A percentile compares a stretch with the other conserved stretches of the same genome.
These are phyloP conservation scores for Xanthoceras sorbifolium DNA, from an alignment of 345 rosid species.

Conservation along the genomic window DNA sequence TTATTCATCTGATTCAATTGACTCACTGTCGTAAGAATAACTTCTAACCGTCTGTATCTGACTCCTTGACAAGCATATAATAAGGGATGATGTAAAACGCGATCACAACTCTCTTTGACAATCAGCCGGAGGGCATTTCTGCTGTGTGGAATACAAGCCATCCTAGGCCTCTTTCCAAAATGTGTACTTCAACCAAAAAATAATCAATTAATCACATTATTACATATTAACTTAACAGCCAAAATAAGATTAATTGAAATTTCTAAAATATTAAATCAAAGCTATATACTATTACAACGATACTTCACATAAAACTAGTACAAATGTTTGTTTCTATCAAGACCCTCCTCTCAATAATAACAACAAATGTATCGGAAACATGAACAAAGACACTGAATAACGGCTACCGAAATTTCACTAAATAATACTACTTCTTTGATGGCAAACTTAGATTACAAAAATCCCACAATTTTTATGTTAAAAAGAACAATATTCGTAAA, in stretches of 20 bases:
- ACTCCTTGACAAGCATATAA: conserved; percentile 78
- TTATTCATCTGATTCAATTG: too few species aligned
- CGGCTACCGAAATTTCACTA: too few species aligned
- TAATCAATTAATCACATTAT: background rate
- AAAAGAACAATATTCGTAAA: too few species aligned
- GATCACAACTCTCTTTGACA: conserved; percentile 35
- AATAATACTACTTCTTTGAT: too few species aligned
- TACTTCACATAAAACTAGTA: too few species aligned
- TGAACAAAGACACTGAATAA: too few species aligned
- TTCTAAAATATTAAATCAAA: background rate
- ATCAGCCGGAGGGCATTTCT: conserved; percentile 51
- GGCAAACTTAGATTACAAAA: too few species aligned
- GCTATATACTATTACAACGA: background rate
- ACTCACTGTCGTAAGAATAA: conserved; percentile 85
- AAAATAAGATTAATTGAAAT: background rate
- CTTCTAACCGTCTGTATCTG: conserved; percentile 78
- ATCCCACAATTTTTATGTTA: too few species aligned
- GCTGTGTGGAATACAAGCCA: conserved; percentile 45
- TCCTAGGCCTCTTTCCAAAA: conserved; percentile 13
- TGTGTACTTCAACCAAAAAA: background rate
- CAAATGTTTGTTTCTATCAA: too few species aligned
- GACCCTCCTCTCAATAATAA: background rate
- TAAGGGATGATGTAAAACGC: conserved; percentile 58
- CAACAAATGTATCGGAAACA: background rate
- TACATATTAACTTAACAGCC: background rate